Conservation (phyloP, 352 stramenopile species). For the Globisporangium spiculum region DNA sequence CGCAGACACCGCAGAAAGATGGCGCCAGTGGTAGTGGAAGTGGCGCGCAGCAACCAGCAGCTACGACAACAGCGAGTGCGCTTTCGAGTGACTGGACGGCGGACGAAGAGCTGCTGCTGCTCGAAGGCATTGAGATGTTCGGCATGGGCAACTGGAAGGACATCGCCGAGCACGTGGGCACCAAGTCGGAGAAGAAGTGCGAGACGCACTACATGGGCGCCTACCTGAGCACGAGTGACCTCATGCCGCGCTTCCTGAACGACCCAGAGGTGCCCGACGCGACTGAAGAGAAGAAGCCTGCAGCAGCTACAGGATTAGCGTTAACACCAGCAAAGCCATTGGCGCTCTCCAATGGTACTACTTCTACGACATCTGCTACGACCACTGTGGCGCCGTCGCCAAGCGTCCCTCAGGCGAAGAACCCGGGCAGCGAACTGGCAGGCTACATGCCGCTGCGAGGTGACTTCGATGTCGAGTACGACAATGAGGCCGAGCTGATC, state of each 20-base stretch:
- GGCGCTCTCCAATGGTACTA: conserved; percentile 25
- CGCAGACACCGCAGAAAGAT: conserved; percentile 22
- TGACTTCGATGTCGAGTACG: conserved; percentile 98
- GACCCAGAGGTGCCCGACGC: conserved; percentile 27
- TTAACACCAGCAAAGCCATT: background rate
- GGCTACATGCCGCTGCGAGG: conserved; percentile 96
- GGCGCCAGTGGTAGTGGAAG: conserved; percentile 5
- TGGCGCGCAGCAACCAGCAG: background rate
- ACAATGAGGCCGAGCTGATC: conserved; percentile 96
- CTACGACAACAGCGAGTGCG: background rate
- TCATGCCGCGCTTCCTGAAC: conserved; percentile 64
- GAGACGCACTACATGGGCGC: conserved; percentile 85
- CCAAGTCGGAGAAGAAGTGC: conserved; percentile 87
- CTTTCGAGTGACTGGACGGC: conserved; percentile 82
- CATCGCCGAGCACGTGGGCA: conserved; percentile 84
- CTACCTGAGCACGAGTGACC: conserved; percentile 64
- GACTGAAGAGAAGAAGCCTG: conserved; percentile 26
- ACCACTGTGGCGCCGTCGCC: conserved; percentile 12
- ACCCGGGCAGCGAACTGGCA: conserved; percentile 45
- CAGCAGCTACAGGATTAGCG: conserved; percentile 16
- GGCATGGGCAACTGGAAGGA: conserved; percentile 97
- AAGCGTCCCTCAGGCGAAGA: background rate
- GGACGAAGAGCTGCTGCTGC: conserved; percentile 94
- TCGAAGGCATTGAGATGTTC: conserved; percentile 96
- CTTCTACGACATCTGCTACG: background rate